phyloP scores from a whole-genome alignment of 2,329 filamentous ascomycete species.

The Paracoccidioides brasiliensis region DNA sequence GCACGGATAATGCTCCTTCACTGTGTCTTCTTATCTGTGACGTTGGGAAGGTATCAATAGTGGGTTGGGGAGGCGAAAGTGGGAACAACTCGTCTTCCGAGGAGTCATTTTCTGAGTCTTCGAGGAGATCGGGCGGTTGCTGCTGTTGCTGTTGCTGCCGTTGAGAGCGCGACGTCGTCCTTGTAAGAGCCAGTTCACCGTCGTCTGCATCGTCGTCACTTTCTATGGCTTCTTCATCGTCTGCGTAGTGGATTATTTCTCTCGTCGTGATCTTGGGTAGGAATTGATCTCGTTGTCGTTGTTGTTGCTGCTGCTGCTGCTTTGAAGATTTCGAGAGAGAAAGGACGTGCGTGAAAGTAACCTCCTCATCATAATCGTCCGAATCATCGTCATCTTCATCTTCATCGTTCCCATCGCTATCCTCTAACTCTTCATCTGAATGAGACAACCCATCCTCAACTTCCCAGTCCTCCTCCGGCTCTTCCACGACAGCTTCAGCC shows the following conservation, averaged over 20 bases:
- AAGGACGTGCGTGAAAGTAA: no score
- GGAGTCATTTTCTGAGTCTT: slow-evolving; percentile 47
- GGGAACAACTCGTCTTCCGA: slow-evolving; percentile 63
- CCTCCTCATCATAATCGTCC: no score
- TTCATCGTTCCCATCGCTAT: slow-evolving; percentile 24
- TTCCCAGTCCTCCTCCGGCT: slow-evolving; percentile 57
- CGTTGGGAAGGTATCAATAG: slow-evolving; percentile 44
- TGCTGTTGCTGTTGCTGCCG: slow-evolving; percentile 13
- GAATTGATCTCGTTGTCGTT: not conserved
- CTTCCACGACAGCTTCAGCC: slow-evolving; percentile 66
- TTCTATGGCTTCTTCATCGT: slow-evolving; percentile 33
- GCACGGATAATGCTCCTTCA: slow-evolving; percentile 13
- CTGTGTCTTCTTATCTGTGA: slow-evolving; percentile 29
- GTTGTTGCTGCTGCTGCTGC: not conserved
- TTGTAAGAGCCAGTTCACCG: slow-evolving; percentile 51
- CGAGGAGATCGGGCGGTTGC: slow-evolving; percentile 56
- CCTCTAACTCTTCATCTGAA: slow-evolving; percentile 32
- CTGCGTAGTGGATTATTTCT: slow-evolving; percentile 19
- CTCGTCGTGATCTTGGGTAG: slow-evolving; percentile 14
- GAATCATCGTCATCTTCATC: not conserved
- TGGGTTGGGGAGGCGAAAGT: slow-evolving; percentile 48
- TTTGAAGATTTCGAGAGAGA: slow-evolving; percentile 20
- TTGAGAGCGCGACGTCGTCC: slow-evolving; percentile 47
- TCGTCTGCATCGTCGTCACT: slow-evolving; percentile 49
- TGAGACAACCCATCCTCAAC: slow-evolving; percentile 46